Evolutionary conservation across 2,329 filamentous ascomycete genomes (phyloP).

Genomic region (Epichloe uncinata): DNA sequence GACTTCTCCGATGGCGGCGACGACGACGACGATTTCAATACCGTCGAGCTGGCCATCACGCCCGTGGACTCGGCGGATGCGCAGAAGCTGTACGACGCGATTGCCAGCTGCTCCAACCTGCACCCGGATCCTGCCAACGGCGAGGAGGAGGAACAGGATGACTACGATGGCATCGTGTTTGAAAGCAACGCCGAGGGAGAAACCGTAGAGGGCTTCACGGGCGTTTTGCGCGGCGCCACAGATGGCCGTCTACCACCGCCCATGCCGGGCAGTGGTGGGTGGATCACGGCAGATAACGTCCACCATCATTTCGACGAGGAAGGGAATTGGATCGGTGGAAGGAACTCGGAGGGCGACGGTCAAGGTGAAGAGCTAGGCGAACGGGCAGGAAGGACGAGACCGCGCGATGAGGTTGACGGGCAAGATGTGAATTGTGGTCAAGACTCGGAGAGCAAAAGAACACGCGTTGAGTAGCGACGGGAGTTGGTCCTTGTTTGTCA

Average conservation of each 20-base stretch:
- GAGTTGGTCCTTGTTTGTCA: too few species aligned
- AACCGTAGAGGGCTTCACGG: conserved; percentile 42
- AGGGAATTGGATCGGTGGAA: conserved; percentile 57
- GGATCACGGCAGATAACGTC: conserved; percentile 90
- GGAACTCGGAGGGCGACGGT: conserved; percentile 22
- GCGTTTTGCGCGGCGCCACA: conserved; percentile 34
- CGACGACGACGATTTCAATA: conserved; percentile 50
- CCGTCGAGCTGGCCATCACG: conserved; percentile 54
- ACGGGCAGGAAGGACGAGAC: conserved; percentile 44
- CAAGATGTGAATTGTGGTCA: conserved; percentile 31
- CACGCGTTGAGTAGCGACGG: conserved; percentile 27
- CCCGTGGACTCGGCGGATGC: conserved; percentile 27
- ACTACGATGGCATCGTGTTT: conserved; percentile 42
- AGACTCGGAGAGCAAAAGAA: conserved; percentile 33
- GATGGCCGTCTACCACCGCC: conserved; percentile 47
- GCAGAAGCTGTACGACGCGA: conserved; percentile 48
- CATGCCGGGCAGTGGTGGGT: conserved; percentile 61
- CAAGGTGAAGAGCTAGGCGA: conserved; percentile 41
- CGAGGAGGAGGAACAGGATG: conserved; percentile 43
- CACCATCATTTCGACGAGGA: conserved; percentile 69
- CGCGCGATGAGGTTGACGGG: conserved; percentile 38
- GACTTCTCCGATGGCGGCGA: conserved; percentile 46
- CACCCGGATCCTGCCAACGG: conserved; percentile 56
- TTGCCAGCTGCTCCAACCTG: conserved; percentile 62
- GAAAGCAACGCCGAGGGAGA: conserved; percentile 37